Evolutionary conservation across 805 yeast species (phyloP), one percentile per base, ranked within the genome.

Genomic region (Spathaspora passalidarum): DNA sequence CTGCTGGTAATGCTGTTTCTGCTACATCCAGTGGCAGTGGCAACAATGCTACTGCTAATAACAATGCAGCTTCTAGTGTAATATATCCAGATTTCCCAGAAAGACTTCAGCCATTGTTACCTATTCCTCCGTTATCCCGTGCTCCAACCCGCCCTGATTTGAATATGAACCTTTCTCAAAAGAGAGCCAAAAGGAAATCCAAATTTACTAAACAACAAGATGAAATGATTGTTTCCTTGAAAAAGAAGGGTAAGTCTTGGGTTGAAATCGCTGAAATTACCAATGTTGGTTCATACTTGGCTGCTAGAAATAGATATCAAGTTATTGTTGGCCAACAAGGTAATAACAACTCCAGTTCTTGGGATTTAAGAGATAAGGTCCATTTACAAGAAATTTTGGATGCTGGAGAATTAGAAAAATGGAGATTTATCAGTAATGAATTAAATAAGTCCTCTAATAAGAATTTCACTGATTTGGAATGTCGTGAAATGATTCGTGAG

Each of bases 321-420:
- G 92, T 86, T 3, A 72, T 86, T 40, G 84, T 86, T 52, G 94
- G 94, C 4, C 92, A 86, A 59, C 92, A 86, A 56, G 92, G 92
- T 3, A 69, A 69, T 49, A 85, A 86, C 26, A 86, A 86, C 10
- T 74, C 81, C 1, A 76, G 80, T 19, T 76, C 79, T 23, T 84
- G 89, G 84, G 79, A 77, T 8, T 54, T 68, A 1, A 79, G 77
- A 13, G 89, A 84, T 60, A 73, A 79, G 6, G 48, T 62, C 22
- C 69, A 70, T 17, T 63, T 86, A 34, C 81, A 76, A 53, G 59
- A 59, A 14, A 52, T 81, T n/a, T 62, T 85, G 7, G 91, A 86
- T 56, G 82, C 78, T 37, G 89, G 85, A 1, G 92, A 86, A 56
- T 51, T 77, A 36, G 88, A 82, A 48, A 86, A 86, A 56, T 82